phyloP scores from a whole-genome alignment of 257 asterid species.

The Solanum chaucha region DNA sequence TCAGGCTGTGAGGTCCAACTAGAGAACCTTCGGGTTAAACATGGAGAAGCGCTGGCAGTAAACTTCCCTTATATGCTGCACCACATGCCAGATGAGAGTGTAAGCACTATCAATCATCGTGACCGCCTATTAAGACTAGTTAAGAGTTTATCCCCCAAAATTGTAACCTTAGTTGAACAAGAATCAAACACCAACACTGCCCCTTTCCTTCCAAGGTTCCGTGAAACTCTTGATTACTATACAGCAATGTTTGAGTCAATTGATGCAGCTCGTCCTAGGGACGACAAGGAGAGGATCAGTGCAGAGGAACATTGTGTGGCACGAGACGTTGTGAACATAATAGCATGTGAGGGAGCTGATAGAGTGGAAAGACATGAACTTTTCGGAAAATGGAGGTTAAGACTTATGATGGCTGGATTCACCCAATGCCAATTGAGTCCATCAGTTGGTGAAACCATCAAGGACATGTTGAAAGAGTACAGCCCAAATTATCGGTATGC shows the following conservation, averaged over 20 bases:
- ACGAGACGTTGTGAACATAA: conserved; percentile 65
- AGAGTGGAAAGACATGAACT: conserved; percentile 84
- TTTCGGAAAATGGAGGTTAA: conserved; percentile 66
- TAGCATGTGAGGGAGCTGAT: conserved; percentile 78
- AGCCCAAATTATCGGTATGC: conserved; percentile 42
- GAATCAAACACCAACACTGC: conserved; percentile 83
- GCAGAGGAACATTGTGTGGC: conserved; percentile 90
- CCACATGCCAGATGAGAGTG: conserved; percentile 96
- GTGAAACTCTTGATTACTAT: conserved; percentile 70
- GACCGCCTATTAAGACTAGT: conserved; percentile 70
- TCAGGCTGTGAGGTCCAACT: conserved; percentile 58
- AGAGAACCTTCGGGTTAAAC: conserved; percentile 36
- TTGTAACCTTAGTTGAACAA: conserved; percentile 71
- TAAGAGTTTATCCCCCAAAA: conserved; percentile 67
- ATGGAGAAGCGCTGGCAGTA: conserved; percentile 78
- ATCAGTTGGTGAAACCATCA: conserved; percentile 37
- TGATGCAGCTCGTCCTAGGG: conserved; percentile 63
- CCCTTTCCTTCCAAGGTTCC: conserved; percentile 53
- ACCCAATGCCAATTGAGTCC: conserved; percentile 41
- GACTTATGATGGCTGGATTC: conserved; percentile 78
- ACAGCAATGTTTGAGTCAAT: conserved; percentile 89
- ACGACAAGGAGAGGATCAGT: conserved; percentile 50
- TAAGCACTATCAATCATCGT: conserved; percentile 62
- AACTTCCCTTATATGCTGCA: conserved; percentile 77
- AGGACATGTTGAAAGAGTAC: conserved; percentile 48